Evolutionary conservation across 2,329 filamentous ascomycete species (phyloP).

Genomic region (Pseudogymnoascus sp.): DNA sequence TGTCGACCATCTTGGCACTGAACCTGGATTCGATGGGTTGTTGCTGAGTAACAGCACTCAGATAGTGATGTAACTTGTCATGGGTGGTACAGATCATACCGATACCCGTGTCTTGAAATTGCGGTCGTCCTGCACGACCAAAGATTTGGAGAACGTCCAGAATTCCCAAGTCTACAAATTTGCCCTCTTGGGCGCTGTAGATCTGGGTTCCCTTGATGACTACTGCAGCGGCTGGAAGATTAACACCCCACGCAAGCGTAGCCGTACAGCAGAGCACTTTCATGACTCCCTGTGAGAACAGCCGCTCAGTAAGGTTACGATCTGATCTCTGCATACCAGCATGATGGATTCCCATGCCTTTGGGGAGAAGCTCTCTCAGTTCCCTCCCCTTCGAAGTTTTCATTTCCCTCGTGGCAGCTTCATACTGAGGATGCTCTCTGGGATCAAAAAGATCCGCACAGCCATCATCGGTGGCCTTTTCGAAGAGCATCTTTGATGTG

Average conservation of each 20-base stretch:
- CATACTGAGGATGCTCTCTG: slow-evolving; percentile 68
- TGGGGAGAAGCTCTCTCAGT: slow-evolving; percentile 78
- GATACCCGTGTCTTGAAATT: slow-evolving; percentile 96
- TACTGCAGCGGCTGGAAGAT: slow-evolving; percentile 91
- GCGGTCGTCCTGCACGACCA: slow-evolving; percentile 92
- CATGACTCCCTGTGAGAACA: slow-evolving; percentile 87
- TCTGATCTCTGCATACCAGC: slow-evolving; percentile 94
- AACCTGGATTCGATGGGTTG: slow-evolving; percentile 97
- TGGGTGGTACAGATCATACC: slow-evolving; percentile 96
- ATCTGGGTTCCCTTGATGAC: slow-evolving; percentile 97
- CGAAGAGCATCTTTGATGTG: slow-evolving; percentile 76
- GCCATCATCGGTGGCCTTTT: slow-evolving; percentile 77
- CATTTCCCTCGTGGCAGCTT: slow-evolving; percentile 74
- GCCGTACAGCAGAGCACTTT: slow-evolving; percentile 98
- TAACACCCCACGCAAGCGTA: slow-evolving; percentile 97
- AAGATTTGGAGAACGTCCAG: slow-evolving; percentile 97
- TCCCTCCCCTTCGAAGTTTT: slow-evolving; percentile 80
- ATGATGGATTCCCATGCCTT: slow-evolving; percentile 92
- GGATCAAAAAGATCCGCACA: slow-evolving; percentile 81
- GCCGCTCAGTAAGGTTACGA: slow-evolving; percentile 87
- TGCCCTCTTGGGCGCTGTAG: slow-evolving; percentile 93
- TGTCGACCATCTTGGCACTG: slow-evolving; percentile 88
- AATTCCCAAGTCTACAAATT: slow-evolving; percentile 93
- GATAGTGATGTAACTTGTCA: slow-evolving; percentile 87
- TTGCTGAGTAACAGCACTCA: slow-evolving; percentile 89